Base-by-base conservation (phyloP, 78 protist genomes). In the Protostelium mycophagum region DNA sequence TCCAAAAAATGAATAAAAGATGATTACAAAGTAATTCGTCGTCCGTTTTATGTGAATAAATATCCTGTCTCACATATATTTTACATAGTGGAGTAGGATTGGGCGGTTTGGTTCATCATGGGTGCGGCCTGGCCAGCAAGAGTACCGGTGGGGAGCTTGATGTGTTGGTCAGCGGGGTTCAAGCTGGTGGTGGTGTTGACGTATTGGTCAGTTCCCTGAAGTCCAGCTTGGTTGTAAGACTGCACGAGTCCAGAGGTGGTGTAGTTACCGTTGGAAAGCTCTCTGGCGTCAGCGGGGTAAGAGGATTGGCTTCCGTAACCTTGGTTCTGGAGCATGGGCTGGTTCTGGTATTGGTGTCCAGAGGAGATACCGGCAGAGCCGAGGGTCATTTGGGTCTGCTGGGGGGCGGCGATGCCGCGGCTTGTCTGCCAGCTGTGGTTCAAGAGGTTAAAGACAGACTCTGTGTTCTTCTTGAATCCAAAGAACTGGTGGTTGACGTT, bases 401-500 rank as follows among this genome's bases (percentile, higher is more conserved):
- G n/a, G 73, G 73, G 73, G 73, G 73, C 73, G 73, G 16, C 73
- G 31, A 51, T 51, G 73, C 73, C 73, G 73, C 73, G 73, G 16
- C 31, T 25, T 51, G 73, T 51, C 73, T 51, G 73, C 73, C 73
- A 51, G 73, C 73, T 51, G 73, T 51, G 73, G 73, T 51, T 51
- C 31, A 51, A 16, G 73, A 51, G 73, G 73, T 51, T 51, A 16
- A 51, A 51, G 73, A 51, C 73, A 51, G 73, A 51, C 73, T 51
- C 73, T 5, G 73, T 51, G 73, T 51, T 51, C 73, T 51, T 51
- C 73, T 51, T 51, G 73, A 51, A 51, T 5, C 73, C 73, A 51
- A 51, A 51, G 73, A 51, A 51, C 73, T 51, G 73, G 73, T 51
- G 73, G 73, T 51, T 51, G 73, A 51, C 73, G 73, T 51, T 51